These are phyloP conservation scores for Corylus heterophylla DNA, from an alignment of 306 rosid species.

Conservation along the genomic window DNA sequence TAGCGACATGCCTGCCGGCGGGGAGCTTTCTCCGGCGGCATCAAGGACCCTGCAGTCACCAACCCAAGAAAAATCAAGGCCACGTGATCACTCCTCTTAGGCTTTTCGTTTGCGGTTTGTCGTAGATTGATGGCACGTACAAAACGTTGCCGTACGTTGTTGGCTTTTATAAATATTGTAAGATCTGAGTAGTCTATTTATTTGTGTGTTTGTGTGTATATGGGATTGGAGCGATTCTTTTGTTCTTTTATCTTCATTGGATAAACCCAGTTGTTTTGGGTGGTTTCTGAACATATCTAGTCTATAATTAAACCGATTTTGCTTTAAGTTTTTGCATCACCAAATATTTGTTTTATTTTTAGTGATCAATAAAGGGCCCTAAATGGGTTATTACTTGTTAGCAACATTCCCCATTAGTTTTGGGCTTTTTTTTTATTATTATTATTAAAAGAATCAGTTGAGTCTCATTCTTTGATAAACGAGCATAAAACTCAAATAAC, in stretches of 20 bases:
- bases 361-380: background rate
- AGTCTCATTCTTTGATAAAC: no score
- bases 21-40: constrained; percentile 64
- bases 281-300: background rate
- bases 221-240: constrained; percentile 19
- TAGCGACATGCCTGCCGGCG: constrained; percentile 67
- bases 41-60: constrained; percentile 38
- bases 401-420: no score
- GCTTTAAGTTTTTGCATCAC: background rate
- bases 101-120: background rate
- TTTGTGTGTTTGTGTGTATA: background rate
- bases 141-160: no score
- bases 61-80: constrained; percentile 7
- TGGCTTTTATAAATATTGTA: background rate
- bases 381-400: no score
- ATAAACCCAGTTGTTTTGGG: background rate
- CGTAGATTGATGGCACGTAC: no score
- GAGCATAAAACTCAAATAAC: no score
- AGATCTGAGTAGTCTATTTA: no score
- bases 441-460: no score
- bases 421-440: no score
- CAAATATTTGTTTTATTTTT: background rate
- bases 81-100: background rate
- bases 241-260: constrained; percentile 2
- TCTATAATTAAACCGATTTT: background rate